phyloP scores from a whole-genome alignment of 2,329 filamentous ascomycete genomes.

The Fusarium hostae region DNA sequence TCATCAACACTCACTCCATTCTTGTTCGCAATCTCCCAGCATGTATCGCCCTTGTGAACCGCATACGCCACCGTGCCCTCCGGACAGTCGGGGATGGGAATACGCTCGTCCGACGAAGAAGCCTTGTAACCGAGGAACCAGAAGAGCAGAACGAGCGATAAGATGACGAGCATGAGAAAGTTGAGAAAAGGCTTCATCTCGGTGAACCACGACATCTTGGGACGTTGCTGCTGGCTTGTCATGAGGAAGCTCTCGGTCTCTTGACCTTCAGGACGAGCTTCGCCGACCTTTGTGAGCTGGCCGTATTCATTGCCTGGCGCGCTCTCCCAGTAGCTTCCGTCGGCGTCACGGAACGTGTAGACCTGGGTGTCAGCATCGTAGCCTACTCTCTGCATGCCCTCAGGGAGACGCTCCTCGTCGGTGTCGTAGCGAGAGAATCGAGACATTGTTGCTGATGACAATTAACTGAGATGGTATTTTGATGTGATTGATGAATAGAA shows the following conservation, averaged over 20 bases:
- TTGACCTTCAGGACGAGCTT: slow-evolving; percentile 42
- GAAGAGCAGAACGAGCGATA: slow-evolving; percentile 62
- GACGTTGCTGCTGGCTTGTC: slow-evolving; percentile 21
- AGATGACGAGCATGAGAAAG: slow-evolving; percentile 64
- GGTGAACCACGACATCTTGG: slow-evolving; percentile 59
- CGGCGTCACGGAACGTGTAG: slow-evolving; percentile 62
- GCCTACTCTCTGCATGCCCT: slow-evolving; percentile 64
- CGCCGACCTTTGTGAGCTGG: slow-evolving; percentile 54
- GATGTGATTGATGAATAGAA: not conserved
- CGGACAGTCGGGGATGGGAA: slow-evolving; percentile 41
- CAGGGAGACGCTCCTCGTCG: slow-evolving; percentile 64
- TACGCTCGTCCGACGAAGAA: slow-evolving; percentile 31
- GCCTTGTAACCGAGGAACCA: slow-evolving; percentile 57
- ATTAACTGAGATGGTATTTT: not conserved
- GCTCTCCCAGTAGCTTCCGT: slow-evolving; percentile 62
- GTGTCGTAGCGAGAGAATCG: slow-evolving; percentile 57
- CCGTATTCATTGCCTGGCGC: slow-evolving; percentile 63
- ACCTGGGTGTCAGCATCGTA: slow-evolving; percentile 66
- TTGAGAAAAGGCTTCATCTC: slow-evolving; percentile 67
- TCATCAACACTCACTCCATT: slow-evolving; percentile 57
- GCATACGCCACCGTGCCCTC: slow-evolving; percentile 51
- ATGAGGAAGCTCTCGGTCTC: slow-evolving; percentile 49
- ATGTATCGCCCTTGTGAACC: slow-evolving; percentile 61
- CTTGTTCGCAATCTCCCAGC: slow-evolving; percentile 62
- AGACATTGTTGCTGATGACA: slow-evolving; percentile 48